phyloP scores from a whole-genome alignment of 164 flowering plant species.

The Santalum album region DNA sequence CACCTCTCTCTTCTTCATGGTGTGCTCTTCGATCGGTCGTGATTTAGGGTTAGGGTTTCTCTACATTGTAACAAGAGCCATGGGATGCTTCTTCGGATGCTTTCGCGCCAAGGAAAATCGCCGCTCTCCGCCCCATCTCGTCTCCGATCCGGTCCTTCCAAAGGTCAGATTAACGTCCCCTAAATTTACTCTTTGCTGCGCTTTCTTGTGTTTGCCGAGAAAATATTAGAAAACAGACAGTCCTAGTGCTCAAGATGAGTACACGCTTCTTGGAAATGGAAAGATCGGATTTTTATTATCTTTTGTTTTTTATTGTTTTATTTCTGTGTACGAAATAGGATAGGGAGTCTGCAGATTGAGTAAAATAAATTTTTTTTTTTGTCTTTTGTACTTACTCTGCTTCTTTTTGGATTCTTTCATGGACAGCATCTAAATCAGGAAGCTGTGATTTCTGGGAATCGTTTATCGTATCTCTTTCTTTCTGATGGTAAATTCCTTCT shows the following conservation, averaged over 20 bases:
- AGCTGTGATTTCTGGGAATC: constrained; percentile 23
- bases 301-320: not conserved
- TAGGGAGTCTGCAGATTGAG: too few relatives aligned
- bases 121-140: constrained; percentile 15
- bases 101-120: constrained; percentile 39
- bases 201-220: not conserved
- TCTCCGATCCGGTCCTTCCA: constrained; percentile 18
- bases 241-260: too few relatives aligned
- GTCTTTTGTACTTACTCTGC: too few relatives aligned
- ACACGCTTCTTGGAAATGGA: too few relatives aligned
- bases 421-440: constrained; percentile 20
- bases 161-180: constrained; percentile 19
- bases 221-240: not conserved
- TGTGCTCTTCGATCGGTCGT: constrained; percentile 11
- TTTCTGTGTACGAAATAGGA: too few relatives aligned
- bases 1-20: constrained; percentile 12
- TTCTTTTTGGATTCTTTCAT: not conserved
- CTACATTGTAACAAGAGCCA: constrained; percentile 17
- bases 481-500: constrained; percentile 30
- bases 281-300: not conserved
- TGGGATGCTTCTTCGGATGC: constrained; percentile 68
- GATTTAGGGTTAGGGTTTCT: constrained; percentile 9
- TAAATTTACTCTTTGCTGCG: not conserved
- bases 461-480: constrained; percentile 31
- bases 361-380: not conserved